A percentile compares a stretch with the other conserved stretches of the same genome.
Evolutionary conservation across 31 red algal species (phyloP).

Genomic region (Porphyra umbilicalis): DNA sequence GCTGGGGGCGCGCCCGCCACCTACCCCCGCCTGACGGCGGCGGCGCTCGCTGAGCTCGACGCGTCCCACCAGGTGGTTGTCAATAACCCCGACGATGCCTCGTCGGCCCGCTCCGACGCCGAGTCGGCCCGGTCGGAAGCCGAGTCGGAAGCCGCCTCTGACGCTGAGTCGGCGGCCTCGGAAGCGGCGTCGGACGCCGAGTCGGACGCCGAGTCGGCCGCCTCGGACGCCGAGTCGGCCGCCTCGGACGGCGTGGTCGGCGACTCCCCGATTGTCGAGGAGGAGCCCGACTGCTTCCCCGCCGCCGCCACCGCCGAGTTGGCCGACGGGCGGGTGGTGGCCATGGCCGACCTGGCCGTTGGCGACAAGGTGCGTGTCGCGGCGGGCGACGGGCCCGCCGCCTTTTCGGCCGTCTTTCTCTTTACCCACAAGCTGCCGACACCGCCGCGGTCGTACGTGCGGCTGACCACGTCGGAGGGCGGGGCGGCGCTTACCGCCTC

Average conservation of each 20-base stretch:
- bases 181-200: background rate
- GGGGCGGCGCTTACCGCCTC: conserved; percentile 4
- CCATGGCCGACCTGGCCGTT: conserved; percentile 23
- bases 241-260: background rate
- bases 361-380: conserved; percentile 12
- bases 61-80: no score
- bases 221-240: background rate
- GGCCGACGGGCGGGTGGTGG: conserved; percentile 12
- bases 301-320: conserved; percentile 22
- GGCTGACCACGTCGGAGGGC: conserved; percentile 8
- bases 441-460: conserved; percentile 8
- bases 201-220: background rate
- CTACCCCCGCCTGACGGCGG: no score
- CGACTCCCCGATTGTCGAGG: background rate
- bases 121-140: background rate
- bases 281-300: conserved; percentile 60
- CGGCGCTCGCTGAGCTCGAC: no score
- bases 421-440: conserved; percentile 27
- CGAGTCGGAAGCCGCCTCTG: background rate
- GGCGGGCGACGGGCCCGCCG: background rate
- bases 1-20: no score
- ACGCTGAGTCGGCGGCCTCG: background rate
- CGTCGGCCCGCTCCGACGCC: background rate
- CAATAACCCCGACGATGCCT: no score
- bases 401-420: conserved; percentile 22